Percentiles rank a stretch among this genome's conserved stretches.
Conservation (phyloP, 208 protist species). For the Acanthamoeba lenticulata region DNA sequence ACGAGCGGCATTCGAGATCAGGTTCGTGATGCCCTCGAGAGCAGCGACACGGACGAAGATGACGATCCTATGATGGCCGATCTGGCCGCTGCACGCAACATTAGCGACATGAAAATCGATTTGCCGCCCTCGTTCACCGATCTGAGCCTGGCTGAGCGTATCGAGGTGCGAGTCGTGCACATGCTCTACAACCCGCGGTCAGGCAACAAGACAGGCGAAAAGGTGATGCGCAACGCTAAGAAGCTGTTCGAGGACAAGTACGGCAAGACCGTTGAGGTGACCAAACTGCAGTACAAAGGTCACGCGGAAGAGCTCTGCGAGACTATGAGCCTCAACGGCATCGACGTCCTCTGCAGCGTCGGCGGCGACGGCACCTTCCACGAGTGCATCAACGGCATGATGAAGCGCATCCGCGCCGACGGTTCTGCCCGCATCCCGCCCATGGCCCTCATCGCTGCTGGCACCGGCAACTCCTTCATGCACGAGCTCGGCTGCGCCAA, state of each 20-base stretch:
- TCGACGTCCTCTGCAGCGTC: not conserved
- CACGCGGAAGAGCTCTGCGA: conserved; percentile 44
- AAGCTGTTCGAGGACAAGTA: conserved; percentile 14
- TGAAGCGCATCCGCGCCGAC: conserved; percentile 1
- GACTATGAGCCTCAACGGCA: not conserved
- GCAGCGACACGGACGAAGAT: not conserved
- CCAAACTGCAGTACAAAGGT: not conserved
- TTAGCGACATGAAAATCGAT: not conserved
- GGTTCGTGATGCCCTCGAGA: no score
- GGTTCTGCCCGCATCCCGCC: not conserved
- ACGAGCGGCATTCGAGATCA: not conserved
- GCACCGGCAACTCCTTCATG: conserved; percentile 49
- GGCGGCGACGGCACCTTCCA: conserved; percentile 62
- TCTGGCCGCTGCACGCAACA: no score
- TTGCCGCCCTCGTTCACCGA: not conserved
- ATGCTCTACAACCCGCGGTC: conserved; percentile 34
- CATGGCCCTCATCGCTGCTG: conserved; percentile 20
- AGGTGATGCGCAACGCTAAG: not conserved
- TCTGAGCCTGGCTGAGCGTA: not conserved
- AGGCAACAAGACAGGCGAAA: conserved; percentile 19
- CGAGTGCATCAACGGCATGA: conserved; percentile 55
- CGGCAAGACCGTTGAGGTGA: not conserved
- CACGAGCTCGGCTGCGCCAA: conserved; percentile 2
- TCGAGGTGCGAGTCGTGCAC: not conserved
- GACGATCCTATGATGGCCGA: no score